These are phyloP conservation scores for Handroanthus guayacan DNA, from an alignment of 257 asterid genomes.

Conservation along the genomic window DNA sequence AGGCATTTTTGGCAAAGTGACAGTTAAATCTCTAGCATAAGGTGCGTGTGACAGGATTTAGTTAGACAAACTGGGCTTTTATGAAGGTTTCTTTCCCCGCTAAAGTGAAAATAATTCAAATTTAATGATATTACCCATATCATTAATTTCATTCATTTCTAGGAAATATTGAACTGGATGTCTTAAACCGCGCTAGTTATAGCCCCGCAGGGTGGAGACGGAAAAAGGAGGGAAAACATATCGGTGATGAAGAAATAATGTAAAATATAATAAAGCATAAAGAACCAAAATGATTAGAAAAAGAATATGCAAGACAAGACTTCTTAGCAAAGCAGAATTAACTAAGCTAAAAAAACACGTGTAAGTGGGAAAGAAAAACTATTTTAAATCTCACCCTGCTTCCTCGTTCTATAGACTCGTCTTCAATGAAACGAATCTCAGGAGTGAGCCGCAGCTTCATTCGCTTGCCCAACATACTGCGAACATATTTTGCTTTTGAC, in stretches of 20 bases:
- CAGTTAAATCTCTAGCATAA: not conserved
- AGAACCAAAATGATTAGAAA: not conserved
- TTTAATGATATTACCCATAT: not conserved
- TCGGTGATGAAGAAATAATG: not conserved
- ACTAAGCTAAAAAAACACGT: slow-evolving; percentile 5
- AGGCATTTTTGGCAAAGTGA: no score
- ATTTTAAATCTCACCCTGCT: slow-evolving; percentile 79
- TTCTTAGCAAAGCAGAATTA: not conserved
- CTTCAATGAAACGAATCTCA: slow-evolving; percentile 93
- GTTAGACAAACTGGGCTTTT: not conserved
- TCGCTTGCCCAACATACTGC: slow-evolving; percentile 87
- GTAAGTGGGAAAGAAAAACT: slow-evolving; percentile 11
- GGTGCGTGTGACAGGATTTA: slow-evolving; percentile 15
- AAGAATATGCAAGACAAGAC: slow-evolving; percentile 14
- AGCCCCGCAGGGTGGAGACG: not conserved
- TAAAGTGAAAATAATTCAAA: not conserved
- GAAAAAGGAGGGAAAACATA: not conserved
- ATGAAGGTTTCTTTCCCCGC: not conserved
- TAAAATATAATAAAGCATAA: not conserved
- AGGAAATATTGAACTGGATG: not conserved
- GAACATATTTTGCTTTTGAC: slow-evolving; percentile 91
- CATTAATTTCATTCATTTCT: no score
- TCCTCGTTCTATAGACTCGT: slow-evolving; percentile 93
- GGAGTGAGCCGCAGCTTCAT: slow-evolving; percentile 98
- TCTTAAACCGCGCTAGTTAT: not conserved